These are phyloP conservation scores for Comarum palustre DNA, from an alignment of 306 rosid genomes.

Conservation along the genomic window DNA sequence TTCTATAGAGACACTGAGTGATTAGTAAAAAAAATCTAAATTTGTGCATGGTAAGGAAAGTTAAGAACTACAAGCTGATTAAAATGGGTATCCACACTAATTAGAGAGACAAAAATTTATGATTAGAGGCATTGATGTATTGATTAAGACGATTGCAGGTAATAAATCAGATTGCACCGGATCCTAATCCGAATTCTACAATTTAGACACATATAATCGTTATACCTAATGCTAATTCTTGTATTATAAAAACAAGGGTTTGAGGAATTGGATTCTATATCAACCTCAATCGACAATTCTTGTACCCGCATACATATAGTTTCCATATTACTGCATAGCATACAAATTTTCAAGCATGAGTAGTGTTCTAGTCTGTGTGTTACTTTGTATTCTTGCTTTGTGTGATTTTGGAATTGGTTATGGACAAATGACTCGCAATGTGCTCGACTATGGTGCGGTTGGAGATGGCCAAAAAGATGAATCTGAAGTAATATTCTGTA, in stretches of 20 bases:
- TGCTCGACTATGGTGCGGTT: background rate
- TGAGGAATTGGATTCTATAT: background rate
- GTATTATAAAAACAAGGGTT: constrained; percentile 1
- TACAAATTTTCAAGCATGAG: background rate
- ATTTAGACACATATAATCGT: background rate
- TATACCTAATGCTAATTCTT: background rate
- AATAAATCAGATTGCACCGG: background rate
- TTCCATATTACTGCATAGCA: no score
- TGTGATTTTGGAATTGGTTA: background rate
- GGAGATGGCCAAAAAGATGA: background rate
- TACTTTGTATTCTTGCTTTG: background rate
- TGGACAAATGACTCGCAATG: background rate
- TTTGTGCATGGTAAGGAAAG: background rate
- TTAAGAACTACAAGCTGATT: background rate
- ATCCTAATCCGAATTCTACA: background rate
- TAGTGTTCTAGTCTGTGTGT: background rate
- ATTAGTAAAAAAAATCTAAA: background rate
- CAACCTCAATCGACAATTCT: background rate
- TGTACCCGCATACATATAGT: background rate
- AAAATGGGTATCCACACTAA: background rate
- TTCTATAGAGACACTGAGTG: no score
- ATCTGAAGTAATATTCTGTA: background rate
- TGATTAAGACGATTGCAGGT: background rate
- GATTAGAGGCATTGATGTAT: background rate
- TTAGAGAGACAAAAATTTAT: background rate